A percentile compares a stretch with the other conserved stretches of the same genome.
phyloP scores from a whole-genome alignment of 1,139 yeast genomes.

The Yamadazyma atlantica region DNA sequence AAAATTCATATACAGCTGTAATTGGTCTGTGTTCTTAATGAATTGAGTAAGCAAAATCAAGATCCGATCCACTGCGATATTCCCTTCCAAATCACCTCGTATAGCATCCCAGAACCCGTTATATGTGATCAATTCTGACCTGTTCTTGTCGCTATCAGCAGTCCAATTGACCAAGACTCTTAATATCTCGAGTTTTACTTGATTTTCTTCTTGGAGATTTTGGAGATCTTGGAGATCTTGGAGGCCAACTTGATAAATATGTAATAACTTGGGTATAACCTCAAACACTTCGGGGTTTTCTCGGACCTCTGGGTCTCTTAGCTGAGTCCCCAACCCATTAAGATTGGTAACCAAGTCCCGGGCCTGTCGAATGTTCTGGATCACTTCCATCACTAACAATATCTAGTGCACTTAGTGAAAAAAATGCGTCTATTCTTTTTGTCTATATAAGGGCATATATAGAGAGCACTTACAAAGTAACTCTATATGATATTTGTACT shows the following conservation, averaged over 20 bases:
- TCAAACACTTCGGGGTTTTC: constrained; percentile 9
- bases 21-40: constrained; percentile 26
- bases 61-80: constrained; percentile 13
- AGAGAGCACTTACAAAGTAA: too few relatives aligned
- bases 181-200: constrained; percentile 18
- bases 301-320: constrained; percentile 28
- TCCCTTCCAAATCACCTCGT: background rate
- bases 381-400: background rate
- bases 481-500: too few relatives aligned
- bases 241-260: constrained; percentile 9
- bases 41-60: constrained; percentile 35
- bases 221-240: too few relatives aligned
- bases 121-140: constrained; percentile 20
- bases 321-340: constrained; percentile 24
- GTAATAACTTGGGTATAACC: constrained; percentile 10
- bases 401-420: background rate
- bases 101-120: constrained; percentile 22
- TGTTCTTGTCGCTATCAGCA: constrained; percentile 38
- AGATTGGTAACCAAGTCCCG: constrained; percentile 4
- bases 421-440: constrained; percentile 2
- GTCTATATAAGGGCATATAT: constrained; percentile 2
- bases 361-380: background rate
- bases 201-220: constrained; percentile 5
- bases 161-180: constrained; percentile 35
- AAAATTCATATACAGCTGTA: constrained; percentile 15